Base-by-base conservation (phyloP, 116 monocot species). In the Dioscorea cayenensis region DNA sequence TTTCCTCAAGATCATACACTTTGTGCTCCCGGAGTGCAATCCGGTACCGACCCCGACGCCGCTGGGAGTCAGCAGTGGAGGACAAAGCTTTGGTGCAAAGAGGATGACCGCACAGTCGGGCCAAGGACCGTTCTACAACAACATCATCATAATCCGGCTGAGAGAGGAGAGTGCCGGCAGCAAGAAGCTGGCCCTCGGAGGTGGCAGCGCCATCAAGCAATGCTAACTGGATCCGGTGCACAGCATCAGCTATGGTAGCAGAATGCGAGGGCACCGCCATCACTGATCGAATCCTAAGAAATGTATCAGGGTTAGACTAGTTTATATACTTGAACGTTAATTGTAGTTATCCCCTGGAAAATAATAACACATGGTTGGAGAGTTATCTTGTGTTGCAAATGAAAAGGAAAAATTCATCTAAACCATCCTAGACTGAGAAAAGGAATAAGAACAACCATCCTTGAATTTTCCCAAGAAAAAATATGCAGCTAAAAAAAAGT, bases 1-100 rank as follows among this genome's bases (percentile, higher is more conserved):
- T 76, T 62, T 93, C 97, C 70, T 91, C 76, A n/a, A 94, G 83
- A 67, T 99, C 91, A 71, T 91, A 99, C 28, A 99, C 91, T 27
- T 78, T 72, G 73, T 99, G 97, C 72, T 94, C 90, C 36, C 75
- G 60, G 6, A 99, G 88, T 22, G 94, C 82, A 52, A 99, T 75
- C 66, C 82, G 86, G 80, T 79, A 99, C 38, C 84, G 84, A 8
- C 81, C 81, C 36, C 43, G 65, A 22, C 69, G 74, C 12, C 38
- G 67, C 62, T 10, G 10, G 22, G 62, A 7, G 38, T 69, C 81
- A 16, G 71, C 28, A 27, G 79, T 20, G 38, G 75, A 14, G 2
- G 78, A 76, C 28, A 90, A 81, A 2, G 74, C 58, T 51, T 81
- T 84, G 48, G 80, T 62, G 81, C 97, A 99, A 55, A 48, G 29